Conservation (phyloP, 306 rosid species). For the Rosa chinensis region DNA sequence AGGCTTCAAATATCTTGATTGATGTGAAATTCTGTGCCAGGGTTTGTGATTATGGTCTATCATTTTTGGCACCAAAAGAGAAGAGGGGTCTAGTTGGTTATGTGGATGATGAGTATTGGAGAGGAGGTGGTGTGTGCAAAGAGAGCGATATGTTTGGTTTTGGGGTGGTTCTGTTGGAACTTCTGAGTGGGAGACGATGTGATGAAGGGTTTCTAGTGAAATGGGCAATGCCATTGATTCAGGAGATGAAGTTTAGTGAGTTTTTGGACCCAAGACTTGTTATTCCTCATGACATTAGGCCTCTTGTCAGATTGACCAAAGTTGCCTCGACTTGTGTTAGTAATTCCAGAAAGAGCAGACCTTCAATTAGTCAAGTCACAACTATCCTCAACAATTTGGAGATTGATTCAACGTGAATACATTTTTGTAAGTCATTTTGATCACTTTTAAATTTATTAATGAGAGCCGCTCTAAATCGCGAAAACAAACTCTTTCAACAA, state of each 20-base stretch:
- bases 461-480: neutral
- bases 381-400: conserved; percentile 70
- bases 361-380: conserved; percentile 64
- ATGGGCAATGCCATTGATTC: conserved; percentile 87
- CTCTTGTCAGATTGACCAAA: conserved; percentile 68
- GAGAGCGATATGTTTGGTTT: conserved; percentile 86
- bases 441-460: neutral
- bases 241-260: conserved; percentile 50
- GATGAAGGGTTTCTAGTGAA: conserved; percentile 61
- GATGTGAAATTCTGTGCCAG: conserved; percentile 56
- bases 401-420: conserved; percentile 12
- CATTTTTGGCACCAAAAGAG: conserved; percentile 54
- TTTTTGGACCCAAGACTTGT: conserved; percentile 63
- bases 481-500: neutral
- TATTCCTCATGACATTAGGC: conserved; percentile 44
- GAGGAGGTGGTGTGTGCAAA: conserved; percentile 44
- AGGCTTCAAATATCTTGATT: conserved; percentile 65
- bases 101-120: conserved; percentile 77
- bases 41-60: conserved; percentile 69
- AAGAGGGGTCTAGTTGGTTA: conserved; percentile 52
- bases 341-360: conserved; percentile 75
- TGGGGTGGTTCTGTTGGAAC: conserved; percentile 77
- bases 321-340: conserved; percentile 84
- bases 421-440: neutral
- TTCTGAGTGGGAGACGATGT: conserved; percentile 74